A percentile compares a stretch with the other conserved stretches of the same genome.
Conservation (phyloP, 495 filamentous ascomycete species). For the Aspergillus funiculosus region DNA sequence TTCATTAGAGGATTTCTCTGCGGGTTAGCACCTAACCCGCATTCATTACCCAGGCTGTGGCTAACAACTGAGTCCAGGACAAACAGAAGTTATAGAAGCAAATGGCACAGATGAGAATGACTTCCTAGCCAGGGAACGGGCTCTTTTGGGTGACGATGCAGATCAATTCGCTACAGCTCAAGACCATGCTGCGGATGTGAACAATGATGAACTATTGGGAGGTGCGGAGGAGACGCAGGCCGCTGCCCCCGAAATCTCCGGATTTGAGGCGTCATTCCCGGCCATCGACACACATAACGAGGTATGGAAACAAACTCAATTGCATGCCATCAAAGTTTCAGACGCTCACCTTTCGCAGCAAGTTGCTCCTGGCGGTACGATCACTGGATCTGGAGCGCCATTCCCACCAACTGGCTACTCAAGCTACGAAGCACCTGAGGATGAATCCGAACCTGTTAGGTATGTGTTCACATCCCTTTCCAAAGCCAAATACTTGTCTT, state of each 20-base stretch:
- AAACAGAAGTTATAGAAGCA: constrained; percentile 49
- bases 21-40: constrained; percentile 54
- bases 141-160: constrained; percentile 84
- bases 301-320: constrained; percentile 43
- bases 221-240: constrained; percentile 43
- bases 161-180: constrained; percentile 77
- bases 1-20: constrained; percentile 92
- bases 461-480: too few relatives aligned
- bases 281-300: constrained; percentile 74
- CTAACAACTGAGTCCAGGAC: constrained; percentile 44
- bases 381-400: constrained; percentile 77
- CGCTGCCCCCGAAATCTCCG: constrained; percentile 49
- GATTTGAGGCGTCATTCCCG: constrained; percentile 86
- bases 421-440: constrained; percentile 51
- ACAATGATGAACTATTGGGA: constrained; percentile 66
- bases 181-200: constrained; percentile 55
- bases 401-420: constrained; percentile 54
- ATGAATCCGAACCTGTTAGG: constrained; percentile 83
- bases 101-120: constrained; percentile 54
- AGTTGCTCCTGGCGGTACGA: constrained; percentile 80
- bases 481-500: too few relatives aligned
- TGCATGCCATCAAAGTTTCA: constrained; percentile 1
- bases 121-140: constrained; percentile 86
- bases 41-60: constrained; percentile 6
- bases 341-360: constrained; percentile 44